phyloP scores from a whole-genome alignment of 129 eudicot genomes.

The Chrysanthemum makinoi region DNA sequence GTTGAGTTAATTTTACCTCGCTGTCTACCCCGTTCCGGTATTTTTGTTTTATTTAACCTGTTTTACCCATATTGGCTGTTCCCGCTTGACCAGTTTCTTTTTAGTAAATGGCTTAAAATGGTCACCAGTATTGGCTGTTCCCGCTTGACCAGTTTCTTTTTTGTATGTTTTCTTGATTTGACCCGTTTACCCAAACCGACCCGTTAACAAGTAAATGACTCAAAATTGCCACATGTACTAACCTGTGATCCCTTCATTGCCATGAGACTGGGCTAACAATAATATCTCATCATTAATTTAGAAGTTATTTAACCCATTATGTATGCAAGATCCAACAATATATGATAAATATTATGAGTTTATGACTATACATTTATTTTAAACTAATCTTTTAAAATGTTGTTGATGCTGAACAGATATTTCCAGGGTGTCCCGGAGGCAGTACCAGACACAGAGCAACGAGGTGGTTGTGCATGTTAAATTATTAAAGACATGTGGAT shows the following conservation, averaged over 20 bases:
- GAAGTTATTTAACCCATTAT: not conserved
- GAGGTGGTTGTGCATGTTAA: constrained; percentile 94
- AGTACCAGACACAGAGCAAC: constrained; percentile 75
- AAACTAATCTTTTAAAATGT: not conserved
- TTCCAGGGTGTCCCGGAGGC: constrained; percentile 94
- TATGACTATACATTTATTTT: not conserved
- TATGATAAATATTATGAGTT: not conserved
- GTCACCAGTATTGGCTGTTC: not conserved
- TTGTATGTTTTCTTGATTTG: not conserved
- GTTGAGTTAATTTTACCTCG: too few species aligned
- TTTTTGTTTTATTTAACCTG: not conserved
- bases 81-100: too few species aligned
- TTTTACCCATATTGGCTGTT: not conserved
- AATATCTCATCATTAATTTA: constrained; percentile 5
- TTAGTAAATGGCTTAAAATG: not conserved
- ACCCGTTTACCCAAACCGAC: not conserved
- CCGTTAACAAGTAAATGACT: not conserved
- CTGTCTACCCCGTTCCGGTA: not conserved
- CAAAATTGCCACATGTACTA: not conserved
- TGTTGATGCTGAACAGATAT: constrained; percentile 51
- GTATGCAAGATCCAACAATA: not conserved
- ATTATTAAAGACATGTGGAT: not conserved
- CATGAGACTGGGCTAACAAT: constrained; percentile 8
- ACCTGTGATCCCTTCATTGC: not conserved
- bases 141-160: too few species aligned